Conservation (phyloP, 495 filamentous ascomycete species). For the Aspergillus hancockii region DNA sequence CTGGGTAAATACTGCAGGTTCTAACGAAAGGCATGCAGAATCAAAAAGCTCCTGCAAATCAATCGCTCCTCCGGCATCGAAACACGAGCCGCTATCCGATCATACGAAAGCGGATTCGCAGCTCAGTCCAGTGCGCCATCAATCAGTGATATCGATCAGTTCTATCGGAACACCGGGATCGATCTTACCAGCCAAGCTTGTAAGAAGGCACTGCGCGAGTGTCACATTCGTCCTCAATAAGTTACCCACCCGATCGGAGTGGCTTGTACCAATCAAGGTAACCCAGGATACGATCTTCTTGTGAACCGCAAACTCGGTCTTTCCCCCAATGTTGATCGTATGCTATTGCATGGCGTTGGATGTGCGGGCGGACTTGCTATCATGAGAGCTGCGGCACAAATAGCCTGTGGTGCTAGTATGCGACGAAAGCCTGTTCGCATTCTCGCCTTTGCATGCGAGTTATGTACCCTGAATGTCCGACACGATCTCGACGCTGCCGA, state of each 20-base stretch:
- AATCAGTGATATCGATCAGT: neutral
- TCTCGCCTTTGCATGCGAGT: slow-evolving; percentile 1
- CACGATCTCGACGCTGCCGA: slow-evolving; percentile 34
- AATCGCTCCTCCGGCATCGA: slow-evolving; percentile 67
- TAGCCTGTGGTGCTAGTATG: slow-evolving; percentile 57
- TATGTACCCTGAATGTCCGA: neutral
- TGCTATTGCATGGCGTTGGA: slow-evolving; percentile 63
- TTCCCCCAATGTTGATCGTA: slow-evolving; percentile 50
- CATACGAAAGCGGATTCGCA: slow-evolving; percentile 52
- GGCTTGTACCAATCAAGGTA: slow-evolving; percentile 66
- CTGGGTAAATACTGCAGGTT: no score
- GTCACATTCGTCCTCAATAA: slow-evolving; percentile 43
- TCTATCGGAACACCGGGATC: neutral
- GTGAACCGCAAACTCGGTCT: slow-evolving; percentile 58
- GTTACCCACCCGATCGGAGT: slow-evolving; percentile 69
- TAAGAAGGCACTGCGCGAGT: slow-evolving; percentile 8
- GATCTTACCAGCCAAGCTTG: neutral
- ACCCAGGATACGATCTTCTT: slow-evolving; percentile 67
- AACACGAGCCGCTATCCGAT: slow-evolving; percentile 58
- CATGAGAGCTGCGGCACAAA: slow-evolving; percentile 60
- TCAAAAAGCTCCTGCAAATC: slow-evolving; percentile 58
- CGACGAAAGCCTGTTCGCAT: slow-evolving; percentile 31
- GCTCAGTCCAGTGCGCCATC: neutral
- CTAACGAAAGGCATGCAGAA: no score
- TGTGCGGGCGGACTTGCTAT: slow-evolving; percentile 64